Conservation (phyloP, 2,329 filamentous ascomycete species). For the Pseudopithomyces maydicus region DNA sequence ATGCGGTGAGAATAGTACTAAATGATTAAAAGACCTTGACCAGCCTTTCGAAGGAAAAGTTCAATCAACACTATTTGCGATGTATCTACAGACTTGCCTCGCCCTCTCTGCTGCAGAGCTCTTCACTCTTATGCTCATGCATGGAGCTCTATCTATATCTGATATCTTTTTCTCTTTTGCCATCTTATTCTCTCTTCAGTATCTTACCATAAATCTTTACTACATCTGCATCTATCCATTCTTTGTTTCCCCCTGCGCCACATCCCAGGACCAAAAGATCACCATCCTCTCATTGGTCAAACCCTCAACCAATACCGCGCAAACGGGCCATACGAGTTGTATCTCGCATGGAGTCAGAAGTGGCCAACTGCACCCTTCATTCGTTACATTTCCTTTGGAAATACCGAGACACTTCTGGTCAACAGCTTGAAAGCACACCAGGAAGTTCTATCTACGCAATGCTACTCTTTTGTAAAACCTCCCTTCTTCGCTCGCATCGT, state of each 20-base stretch:
- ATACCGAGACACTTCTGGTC: slow-evolving; percentile 16
- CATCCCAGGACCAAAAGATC: slow-evolving; percentile 17
- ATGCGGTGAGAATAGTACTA: neutral
- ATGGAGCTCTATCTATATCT: neutral
- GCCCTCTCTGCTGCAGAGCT: slow-evolving; percentile 14
- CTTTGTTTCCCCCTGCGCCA: slow-evolving; percentile 20
- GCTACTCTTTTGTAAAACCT: slow-evolving; percentile 19
- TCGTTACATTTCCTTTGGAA: slow-evolving; percentile 17
- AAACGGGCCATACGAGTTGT: slow-evolving; percentile 13
- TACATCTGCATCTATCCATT: slow-evolving; percentile 22
- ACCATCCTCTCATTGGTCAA: slow-evolving; percentile 17
- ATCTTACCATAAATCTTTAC: slow-evolving; percentile 17
- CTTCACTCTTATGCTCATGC: slow-evolving; percentile 8
- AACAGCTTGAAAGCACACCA: slow-evolving; percentile 15
- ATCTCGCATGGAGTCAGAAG: slow-evolving; percentile 12
- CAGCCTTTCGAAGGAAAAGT: neutral
- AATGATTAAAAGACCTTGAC: neutral
- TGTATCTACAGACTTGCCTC: slow-evolving; percentile 14
- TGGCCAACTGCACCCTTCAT: slow-evolving; percentile 17
- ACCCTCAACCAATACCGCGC: slow-evolving; percentile 17
- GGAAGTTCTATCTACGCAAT: slow-evolving; percentile 18
- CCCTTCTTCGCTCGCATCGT: slow-evolving; percentile 16
- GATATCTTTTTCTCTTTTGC: slow-evolving; percentile 4
- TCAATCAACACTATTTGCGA: slow-evolving; percentile 2
- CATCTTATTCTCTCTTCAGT: slow-evolving; percentile 13